Conservation (phyloP, 257 asterid species). For the Primulina tabacum region DNA sequence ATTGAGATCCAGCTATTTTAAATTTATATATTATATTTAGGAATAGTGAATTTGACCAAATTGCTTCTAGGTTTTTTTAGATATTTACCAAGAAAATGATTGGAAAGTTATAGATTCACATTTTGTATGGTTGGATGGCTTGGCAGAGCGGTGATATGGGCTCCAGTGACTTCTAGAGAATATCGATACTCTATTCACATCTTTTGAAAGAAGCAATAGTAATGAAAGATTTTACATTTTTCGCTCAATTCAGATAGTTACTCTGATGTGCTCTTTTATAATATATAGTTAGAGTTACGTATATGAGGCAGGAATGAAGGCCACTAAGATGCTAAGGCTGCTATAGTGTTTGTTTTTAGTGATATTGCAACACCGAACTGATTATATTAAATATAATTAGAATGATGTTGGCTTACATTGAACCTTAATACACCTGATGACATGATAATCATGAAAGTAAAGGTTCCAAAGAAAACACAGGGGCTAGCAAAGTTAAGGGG, state of each 20-base stretch:
- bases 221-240: conserved; percentile 2
- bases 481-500: background rate
- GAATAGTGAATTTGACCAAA: background rate
- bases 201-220: background rate
- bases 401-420: background rate
- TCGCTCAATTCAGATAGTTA: background rate
- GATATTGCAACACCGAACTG: background rate
- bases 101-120: background rate
- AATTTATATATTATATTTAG: background rate
- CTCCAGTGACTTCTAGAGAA: conserved; percentile 15
- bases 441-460: background rate
- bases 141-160: background rate
- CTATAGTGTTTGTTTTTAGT: background rate
- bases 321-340: background rate
- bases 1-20: background rate
- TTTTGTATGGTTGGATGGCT: background rate
- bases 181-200: background rate
- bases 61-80: conserved; percentile 1
- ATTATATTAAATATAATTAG: background rate
- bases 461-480: background rate
- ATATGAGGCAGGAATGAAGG: background rate
- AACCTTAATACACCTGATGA: background rate
- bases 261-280: background rate
- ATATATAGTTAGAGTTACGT: background rate
- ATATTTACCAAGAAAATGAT: background rate